Evolutionary conservation across 495 filamentous ascomycete genomes (phyloP), one percentile per base, ranked within the genome.

Genomic region (Xylaria palmicola): DNA sequence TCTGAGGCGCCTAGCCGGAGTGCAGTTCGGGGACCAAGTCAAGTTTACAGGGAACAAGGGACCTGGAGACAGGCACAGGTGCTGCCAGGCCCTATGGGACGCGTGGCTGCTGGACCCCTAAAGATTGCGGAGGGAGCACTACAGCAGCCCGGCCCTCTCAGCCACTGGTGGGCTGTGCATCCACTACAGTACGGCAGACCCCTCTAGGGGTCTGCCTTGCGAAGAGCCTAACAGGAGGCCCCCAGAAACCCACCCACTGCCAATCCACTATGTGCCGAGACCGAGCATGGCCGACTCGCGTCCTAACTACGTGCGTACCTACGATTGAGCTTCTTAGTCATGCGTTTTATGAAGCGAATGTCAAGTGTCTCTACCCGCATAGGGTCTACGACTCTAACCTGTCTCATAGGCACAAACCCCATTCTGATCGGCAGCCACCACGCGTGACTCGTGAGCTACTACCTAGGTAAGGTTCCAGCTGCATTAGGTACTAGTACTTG

Each of bases 201-300:
- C 39, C 39, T 48, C 44, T 45, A 12, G 17, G 30, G 19, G 49
- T 52, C 49, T 52, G 32, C 49, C 49, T 30, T 51, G 48, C 30
- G 48, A 51, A n/a, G 19, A 15, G 27, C 30, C 49, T 32, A 49
- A 54, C 51, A 50, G 47, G n/a, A n/a, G n/a, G n/a, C n/a, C n/a
- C n/a, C n/a, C n/a, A n/a, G n/a, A n/a, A n/a, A n/a, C n/a, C n/a
- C n/a, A n/a, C n/a, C 47, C 47, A 50, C 29, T 34, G n/a, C 19
- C 4, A 3, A 24, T 26, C n/a, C n/a, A 44, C 17, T 44, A 44
- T 9, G 3, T n/a, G n/a, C n/a, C n/a, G n/a, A n/a, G n/a, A n/a
- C n/a, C n/a, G n/a, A n/a, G n/a, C n/a, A n/a, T n/a, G n/a, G n/a
- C n/a, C n/a, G n/a, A n/a, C n/a, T 6, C 32, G 32, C 32, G 13